Conservation (phyloP, 116 monocot genomes). For the Dioscorea cayenensis region DNA sequence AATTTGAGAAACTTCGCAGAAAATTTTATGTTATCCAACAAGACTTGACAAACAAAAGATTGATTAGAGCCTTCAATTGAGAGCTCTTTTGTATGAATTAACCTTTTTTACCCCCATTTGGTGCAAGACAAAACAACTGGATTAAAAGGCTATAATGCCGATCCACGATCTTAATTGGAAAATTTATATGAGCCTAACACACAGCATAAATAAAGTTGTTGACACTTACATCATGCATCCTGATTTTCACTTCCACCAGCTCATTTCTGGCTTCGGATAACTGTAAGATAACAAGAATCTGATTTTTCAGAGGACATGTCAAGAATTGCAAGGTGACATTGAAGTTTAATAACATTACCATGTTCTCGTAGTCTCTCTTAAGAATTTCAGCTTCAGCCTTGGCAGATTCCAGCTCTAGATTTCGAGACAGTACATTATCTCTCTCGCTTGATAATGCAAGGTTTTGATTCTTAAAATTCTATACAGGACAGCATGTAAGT, state of each 20-base stretch:
- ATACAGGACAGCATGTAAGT: not conserved
- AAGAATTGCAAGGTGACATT: not conserved
- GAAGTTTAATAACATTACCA: constrained; percentile 6
- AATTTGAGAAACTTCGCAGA: too few relatives aligned
- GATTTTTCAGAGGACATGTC: not conserved
- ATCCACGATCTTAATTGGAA: too few relatives aligned
- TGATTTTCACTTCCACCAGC: constrained; percentile 30
- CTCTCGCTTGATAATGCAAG: not conserved
- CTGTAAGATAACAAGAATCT: constrained; percentile 15
- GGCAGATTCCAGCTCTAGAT: constrained; percentile 9
- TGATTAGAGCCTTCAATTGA: too few relatives aligned
- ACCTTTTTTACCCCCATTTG: too few relatives aligned
- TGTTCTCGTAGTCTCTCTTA: constrained; percentile 10
- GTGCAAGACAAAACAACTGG: too few relatives aligned
- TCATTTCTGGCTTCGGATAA: constrained; percentile 19
- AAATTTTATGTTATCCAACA: too few relatives aligned
- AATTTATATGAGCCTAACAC: not conserved
- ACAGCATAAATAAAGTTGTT: not conserved
- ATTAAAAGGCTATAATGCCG: too few relatives aligned
- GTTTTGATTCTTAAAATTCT: constrained; percentile 19
- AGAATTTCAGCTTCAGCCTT: constrained; percentile 13
- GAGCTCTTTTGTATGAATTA: too few relatives aligned
- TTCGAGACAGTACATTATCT: constrained; percentile 16
- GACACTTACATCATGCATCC: constrained; percentile 40
- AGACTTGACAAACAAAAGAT: too few relatives aligned